These are phyloP conservation scores for Escovopsis sp. DNA, from an alignment of 2,329 filamentous ascomycete genomes.

Conservation along the genomic window DNA sequence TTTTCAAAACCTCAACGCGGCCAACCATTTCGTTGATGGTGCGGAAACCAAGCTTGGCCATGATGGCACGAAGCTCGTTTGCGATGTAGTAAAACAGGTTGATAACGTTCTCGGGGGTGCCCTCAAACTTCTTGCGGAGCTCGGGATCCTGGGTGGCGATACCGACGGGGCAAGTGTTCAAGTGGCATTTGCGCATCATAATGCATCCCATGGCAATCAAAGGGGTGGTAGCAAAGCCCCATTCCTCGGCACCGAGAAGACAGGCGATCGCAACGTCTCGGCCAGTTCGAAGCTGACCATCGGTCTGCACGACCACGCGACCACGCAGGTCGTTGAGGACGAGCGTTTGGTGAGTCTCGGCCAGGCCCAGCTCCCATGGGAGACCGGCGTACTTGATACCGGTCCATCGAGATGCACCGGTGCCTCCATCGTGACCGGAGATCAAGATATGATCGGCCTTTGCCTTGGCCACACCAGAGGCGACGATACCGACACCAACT, in stretches of 20 bases:
- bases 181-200: constrained; percentile 72
- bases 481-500: constrained; percentile 93
- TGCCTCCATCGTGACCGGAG: constrained; percentile 92
- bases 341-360: constrained; percentile 91
- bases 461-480: constrained; percentile 92
- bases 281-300: constrained; percentile 85
- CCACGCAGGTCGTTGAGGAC: constrained; percentile 92
- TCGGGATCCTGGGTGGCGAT: constrained; percentile 95
- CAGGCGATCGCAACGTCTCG: constrained; percentile 90
- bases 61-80: constrained; percentile 91
- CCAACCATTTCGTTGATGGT: constrained; percentile 98
- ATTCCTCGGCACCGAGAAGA: constrained; percentile 93
- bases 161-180: constrained; percentile 76
- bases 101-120: constrained; percentile 90
- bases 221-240: constrained; percentile 89
- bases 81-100: constrained; percentile 98
- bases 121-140: constrained; percentile 82
- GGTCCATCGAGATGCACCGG: constrained; percentile 92
- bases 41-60: constrained; percentile 89
- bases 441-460: constrained; percentile 96
- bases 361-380: constrained; percentile 91
- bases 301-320: constrained; percentile 89
- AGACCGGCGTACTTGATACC: constrained; percentile 97
- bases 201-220: constrained; percentile 95
- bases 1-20: constrained; percentile 70